phyloP scores from a whole-genome alignment of 1,139 yeast species.

The Taiozyma sp. region DNA sequence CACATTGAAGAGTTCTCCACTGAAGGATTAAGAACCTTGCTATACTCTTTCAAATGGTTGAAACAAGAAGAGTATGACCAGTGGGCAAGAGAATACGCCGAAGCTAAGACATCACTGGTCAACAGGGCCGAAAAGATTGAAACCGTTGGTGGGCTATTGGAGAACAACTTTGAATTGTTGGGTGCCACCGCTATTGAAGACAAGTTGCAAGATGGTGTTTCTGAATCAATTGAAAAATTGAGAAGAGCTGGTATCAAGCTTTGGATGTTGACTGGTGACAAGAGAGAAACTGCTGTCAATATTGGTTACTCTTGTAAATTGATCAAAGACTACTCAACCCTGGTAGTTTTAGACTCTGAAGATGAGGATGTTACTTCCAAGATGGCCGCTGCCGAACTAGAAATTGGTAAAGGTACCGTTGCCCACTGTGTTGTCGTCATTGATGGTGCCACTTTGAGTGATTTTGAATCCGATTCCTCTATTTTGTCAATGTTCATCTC shows the following conservation, averaged over 20 bases:
- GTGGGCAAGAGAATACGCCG: slow-evolving; percentile 67
- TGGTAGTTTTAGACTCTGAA: slow-evolving; percentile 66
- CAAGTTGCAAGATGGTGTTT: slow-evolving; percentile 91
- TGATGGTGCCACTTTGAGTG: slow-evolving; percentile 80
- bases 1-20: slow-evolving; percentile 93
- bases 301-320: slow-evolving; percentile 93
- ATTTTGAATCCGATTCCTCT: slow-evolving; percentile 68
- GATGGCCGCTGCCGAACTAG: slow-evolving; percentile 36
- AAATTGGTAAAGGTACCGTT: slow-evolving; percentile 55
- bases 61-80: slow-evolving; percentile 49
- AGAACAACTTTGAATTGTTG: slow-evolving; percentile 56
- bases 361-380: slow-evolving; percentile 46
- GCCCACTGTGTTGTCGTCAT: slow-evolving; percentile 94
- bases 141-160: slow-evolving; percentile 67
- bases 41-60: slow-evolving; percentile 79
- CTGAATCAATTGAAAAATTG: slow-evolving; percentile 88
- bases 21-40: slow-evolving; percentile 86
- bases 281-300: slow-evolving; percentile 94
- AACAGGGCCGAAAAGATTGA: slow-evolving; percentile 69
- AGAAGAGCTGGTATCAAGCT: slow-evolving; percentile 89
- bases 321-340: slow-evolving; percentile 89
- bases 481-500: slow-evolving; percentile 74
- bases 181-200: slow-evolving; percentile 99
- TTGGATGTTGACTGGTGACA: slow-evolving; percentile 99
- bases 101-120: slow-evolving; percentile 72